These are phyloP conservation scores for Aspergillus piperis DNA, from an alignment of 2,329 filamentous ascomycete genomes.

Conservation along the genomic window DNA sequence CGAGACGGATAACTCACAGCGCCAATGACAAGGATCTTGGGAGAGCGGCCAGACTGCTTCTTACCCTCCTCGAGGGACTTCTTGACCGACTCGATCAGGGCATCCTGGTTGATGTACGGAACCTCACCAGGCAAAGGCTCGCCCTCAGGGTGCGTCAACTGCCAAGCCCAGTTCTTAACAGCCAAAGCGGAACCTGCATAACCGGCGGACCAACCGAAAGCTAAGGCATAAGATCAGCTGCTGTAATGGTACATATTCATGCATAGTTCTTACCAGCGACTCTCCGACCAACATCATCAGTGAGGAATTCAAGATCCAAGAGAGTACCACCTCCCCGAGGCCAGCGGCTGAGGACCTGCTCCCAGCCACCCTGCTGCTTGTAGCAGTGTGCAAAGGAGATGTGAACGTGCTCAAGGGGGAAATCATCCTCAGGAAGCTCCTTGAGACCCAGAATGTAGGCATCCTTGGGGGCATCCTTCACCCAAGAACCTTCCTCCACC, in stretches of 20 bases:
- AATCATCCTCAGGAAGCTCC: slow-evolving; percentile 71
- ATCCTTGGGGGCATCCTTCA: slow-evolving; percentile 62
- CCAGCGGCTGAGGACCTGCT: slow-evolving; percentile 76
- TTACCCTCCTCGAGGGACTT: slow-evolving; percentile 66
- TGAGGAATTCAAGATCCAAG: slow-evolving; percentile 84
- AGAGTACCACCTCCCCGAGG: slow-evolving; percentile 73
- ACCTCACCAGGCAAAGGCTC: slow-evolving; percentile 64
- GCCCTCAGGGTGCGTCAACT: slow-evolving; percentile 68
- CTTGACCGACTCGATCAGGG: slow-evolving; percentile 73
- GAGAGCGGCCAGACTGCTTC: slow-evolving; percentile 66
- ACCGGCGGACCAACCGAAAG: slow-evolving; percentile 67
- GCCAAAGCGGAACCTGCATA: slow-evolving; percentile 74
- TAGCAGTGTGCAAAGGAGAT: slow-evolving; percentile 74
- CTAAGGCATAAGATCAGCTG: slow-evolving; percentile 23
- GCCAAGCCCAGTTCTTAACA: slow-evolving; percentile 79
- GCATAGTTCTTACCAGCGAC: slow-evolving; percentile 38
- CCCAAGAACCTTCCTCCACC: slow-evolving; percentile 67
- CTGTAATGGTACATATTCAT: not conserved
- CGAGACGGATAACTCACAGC: slow-evolving; percentile 49
- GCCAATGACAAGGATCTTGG: slow-evolving; percentile 81
- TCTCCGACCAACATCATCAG: slow-evolving; percentile 67
- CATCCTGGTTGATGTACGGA: slow-evolving; percentile 67
- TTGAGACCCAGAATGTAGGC: slow-evolving; percentile 76
- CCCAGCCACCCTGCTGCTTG: slow-evolving; percentile 78
- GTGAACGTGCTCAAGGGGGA: slow-evolving; percentile 71